Conservation (phyloP, 2,329 filamentous ascomycete species). For the Trichoderma koningiopsis region DNA sequence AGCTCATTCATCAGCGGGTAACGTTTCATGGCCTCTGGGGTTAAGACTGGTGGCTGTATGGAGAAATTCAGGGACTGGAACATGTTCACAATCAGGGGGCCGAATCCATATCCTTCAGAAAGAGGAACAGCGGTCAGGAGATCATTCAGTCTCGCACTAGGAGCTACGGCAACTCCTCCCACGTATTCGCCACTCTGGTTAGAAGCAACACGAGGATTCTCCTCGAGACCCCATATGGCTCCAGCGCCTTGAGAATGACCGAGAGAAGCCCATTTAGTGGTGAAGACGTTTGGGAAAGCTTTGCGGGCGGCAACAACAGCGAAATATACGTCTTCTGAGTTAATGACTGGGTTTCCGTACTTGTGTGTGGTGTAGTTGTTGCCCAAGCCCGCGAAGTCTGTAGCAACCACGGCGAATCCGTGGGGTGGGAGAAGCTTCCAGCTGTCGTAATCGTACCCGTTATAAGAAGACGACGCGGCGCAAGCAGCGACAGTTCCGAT, state of each 20-base stretch:
- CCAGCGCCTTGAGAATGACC: conserved; percentile 31
- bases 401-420: conserved; percentile 30
- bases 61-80: conserved; percentile 19
- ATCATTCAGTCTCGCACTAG: conserved; percentile 24
- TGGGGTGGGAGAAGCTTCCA: conserved; percentile 22
- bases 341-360: conserved; percentile 26
- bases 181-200: conserved; percentile 24
- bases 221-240: conserved; percentile 30
- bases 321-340: conserved; percentile 29
- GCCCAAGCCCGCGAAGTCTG: conserved; percentile 32
- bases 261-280: conserved; percentile 25
- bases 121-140: conserved; percentile 17
- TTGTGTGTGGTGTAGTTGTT: conserved; percentile 31
- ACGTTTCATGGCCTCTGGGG: neutral
- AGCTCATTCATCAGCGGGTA: neutral
- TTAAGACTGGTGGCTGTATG: conserved; percentile 16
- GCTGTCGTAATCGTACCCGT: conserved; percentile 24
- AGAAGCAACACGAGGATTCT: conserved; percentile 24
- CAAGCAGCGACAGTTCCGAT: conserved; percentile 25
- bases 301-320: conserved; percentile 23
- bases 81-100: neutral
- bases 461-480: conserved; percentile 24
- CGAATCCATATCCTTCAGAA: neutral
- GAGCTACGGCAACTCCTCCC: conserved; percentile 28
- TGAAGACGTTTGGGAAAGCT: conserved; percentile 15